A percentile compares a stretch with the other conserved stretches of the same genome.
These are phyloP conservation scores for Eucalyptus regnans DNA, from an alignment of 345 rosid genomes.

Conservation along the genomic window DNA sequence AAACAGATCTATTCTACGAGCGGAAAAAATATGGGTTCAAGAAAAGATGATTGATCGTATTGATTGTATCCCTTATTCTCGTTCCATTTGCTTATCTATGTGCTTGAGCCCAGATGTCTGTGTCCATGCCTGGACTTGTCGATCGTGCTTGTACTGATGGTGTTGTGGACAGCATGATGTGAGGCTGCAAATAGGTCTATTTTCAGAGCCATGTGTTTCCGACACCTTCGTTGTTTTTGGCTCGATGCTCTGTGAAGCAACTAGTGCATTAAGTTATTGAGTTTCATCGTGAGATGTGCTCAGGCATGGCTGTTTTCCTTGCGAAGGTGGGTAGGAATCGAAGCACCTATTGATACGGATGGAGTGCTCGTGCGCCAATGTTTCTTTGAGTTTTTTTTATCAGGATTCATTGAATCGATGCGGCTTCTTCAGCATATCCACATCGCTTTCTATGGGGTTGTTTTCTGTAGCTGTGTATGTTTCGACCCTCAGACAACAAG, in stretches of 20 bases:
- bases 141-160: background rate
- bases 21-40: slow-evolving; percentile 21
- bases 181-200: background rate
- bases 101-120: background rate
- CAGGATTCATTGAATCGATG: background rate
- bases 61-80: background rate
- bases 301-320: background rate
- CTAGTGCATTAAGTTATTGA: background rate
- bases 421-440: background rate
- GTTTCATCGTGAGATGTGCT: background rate
- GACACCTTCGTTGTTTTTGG: rapidly evolving
- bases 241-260: background rate
- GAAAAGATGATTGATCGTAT: slow-evolving; percentile 3
- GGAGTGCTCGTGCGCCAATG: background rate
- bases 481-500: background rate
- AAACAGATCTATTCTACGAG: slow-evolving; percentile 17
- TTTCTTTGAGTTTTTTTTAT: background rate
- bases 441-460: background rate
- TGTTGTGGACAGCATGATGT: background rate
- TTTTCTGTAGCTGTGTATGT: background rate
- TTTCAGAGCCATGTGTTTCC: background rate
- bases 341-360: background rate
- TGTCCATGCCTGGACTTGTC: background rate
- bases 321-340: background rate
- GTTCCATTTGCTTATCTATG: background rate